phyloP scores from a whole-genome alignment of 371 early-diverging fungal species.

The Syncephalastrum monosporum region DNA sequence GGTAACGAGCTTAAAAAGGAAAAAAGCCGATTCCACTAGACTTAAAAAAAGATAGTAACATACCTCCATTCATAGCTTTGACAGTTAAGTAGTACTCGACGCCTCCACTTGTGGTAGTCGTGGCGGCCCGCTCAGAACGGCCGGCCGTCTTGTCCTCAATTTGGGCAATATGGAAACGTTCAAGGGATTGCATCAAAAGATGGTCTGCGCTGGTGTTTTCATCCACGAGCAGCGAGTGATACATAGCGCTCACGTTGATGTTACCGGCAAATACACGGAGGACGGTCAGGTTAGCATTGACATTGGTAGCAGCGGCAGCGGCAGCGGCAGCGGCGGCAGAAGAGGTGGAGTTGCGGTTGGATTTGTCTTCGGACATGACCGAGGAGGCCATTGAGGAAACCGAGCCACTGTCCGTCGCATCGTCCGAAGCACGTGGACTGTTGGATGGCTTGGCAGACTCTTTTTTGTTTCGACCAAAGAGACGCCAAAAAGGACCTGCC shows the following conservation, averaged over 20 bases:
- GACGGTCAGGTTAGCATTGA: conserved; percentile 24
- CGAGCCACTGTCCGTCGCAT: conserved; percentile 11
- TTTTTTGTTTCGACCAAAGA: conserved; percentile 38
- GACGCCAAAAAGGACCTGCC: conserved; percentile 22
- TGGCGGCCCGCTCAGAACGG: conserved; percentile 10
- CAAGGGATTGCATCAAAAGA: conserved; percentile 51
- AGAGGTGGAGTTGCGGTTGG: not conserved
- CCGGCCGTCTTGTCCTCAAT: conserved; percentile 32
- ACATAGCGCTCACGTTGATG: conserved; percentile 58
- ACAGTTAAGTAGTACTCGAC: conserved; percentile 61
- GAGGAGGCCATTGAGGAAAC: conserved; percentile 11
- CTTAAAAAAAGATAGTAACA: not conserved
- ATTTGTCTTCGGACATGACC: conserved; percentile 4
- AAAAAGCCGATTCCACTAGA: no score
- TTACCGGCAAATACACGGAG: conserved; percentile 60
- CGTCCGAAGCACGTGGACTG: conserved; percentile 7
- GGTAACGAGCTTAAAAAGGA: no score
- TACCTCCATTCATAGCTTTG: conserved; percentile 64
- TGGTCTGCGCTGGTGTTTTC: conserved; percentile 58
- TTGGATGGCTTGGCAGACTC: conserved; percentile 8
- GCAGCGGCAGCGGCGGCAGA: not conserved
- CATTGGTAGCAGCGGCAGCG: not conserved
- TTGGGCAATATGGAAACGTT: conserved; percentile 55
- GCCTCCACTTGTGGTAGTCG: conserved; percentile 20
- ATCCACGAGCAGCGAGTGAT: conserved; percentile 57